phyloP scores from a whole-genome alignment of 2,329 filamentous ascomycete species.

The Fusarium nygamai region DNA sequence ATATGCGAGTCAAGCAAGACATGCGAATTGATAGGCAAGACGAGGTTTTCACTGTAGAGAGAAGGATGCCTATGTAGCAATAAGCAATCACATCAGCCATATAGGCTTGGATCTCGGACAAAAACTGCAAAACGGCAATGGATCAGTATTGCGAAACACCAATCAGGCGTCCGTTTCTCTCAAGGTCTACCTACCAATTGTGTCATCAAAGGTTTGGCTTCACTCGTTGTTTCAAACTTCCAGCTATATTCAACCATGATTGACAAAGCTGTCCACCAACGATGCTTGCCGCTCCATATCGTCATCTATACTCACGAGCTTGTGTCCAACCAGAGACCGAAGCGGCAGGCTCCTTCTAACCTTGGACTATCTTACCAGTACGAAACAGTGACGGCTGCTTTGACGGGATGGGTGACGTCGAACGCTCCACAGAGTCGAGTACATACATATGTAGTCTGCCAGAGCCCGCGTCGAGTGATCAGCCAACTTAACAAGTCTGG shows the following conservation, averaged over 20 bases:
- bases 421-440: conserved; percentile 31
- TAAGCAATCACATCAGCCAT: conserved; percentile 5
- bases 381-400: conserved; percentile 12
- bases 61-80: background rate
- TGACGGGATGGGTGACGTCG: conserved; percentile 38
- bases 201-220: conserved; percentile 24
- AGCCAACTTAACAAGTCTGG: conserved; percentile 3
- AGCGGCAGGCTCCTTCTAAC: conserved; percentile 31
- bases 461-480: conserved; percentile 35
- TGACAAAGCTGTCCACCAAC: conserved; percentile 20
- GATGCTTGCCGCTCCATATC: conserved; percentile 16
- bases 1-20: conserved; percentile 24
- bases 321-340: conserved; percentile 32
- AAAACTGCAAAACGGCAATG: conserved; percentile 4
- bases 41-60: background rate
- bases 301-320: background rate
- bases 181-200: background rate
- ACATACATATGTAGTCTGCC: conserved; percentile 4
- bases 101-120: conserved; percentile 8
- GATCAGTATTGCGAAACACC: conserved; percentile 10
- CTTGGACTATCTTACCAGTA: conserved; percentile 6
- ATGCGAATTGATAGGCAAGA: conserved; percentile 15
- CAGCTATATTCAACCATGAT: conserved; percentile 14
- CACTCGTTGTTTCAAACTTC: conserved; percentile 30
- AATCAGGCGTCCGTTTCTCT: background rate